phyloP scores from a whole-genome alignment of 2,329 filamentous ascomycete species.

The Lomentospora prolificans region DNA sequence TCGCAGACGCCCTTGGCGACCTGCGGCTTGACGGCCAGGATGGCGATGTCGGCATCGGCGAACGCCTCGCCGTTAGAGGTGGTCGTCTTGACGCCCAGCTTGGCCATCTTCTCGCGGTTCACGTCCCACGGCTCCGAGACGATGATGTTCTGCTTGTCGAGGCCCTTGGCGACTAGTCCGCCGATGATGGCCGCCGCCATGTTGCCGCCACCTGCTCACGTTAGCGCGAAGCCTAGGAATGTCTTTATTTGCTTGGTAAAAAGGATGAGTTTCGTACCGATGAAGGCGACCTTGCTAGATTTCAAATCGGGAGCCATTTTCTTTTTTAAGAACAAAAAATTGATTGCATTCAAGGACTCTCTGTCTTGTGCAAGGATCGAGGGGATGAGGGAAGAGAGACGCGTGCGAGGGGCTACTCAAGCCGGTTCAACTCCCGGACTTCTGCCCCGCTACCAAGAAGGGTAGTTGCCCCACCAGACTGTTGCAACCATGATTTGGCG shows the following conservation, averaged over 20 bases:
- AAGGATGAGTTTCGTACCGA: not conserved
- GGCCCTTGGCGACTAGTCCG: constrained; percentile 33
- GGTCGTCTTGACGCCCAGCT: constrained; percentile 34
- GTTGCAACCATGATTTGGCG: no score
- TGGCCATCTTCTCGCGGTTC: constrained; percentile 38
- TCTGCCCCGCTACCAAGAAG: no score
- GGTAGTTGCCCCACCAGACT: no score
- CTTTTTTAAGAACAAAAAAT: no score
- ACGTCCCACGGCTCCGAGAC: constrained; percentile 43
- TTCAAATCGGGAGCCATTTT: not conserved
- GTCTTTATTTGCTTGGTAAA: no score
- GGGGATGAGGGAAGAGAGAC: no score
- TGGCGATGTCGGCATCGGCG: constrained; percentile 32
- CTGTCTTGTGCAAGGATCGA: no score
- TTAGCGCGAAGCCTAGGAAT: no score
- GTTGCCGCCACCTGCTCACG: constrained; percentile 39
- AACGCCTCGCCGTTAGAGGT: constrained; percentile 35
- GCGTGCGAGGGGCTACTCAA: no score
- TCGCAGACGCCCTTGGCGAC: constrained; percentile 35
- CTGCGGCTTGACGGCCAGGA: constrained; percentile 43
- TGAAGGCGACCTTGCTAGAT: not conserved
- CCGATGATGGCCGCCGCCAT: constrained; percentile 43
- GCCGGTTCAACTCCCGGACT: no score
- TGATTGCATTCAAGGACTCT: no score
- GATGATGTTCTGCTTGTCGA: constrained; percentile 32